A percentile compares a stretch with the other conserved stretches of the same genome.
phyloP scores from a whole-genome alignment of 192 early-diverging fungal genomes.

The Gamsiella multidivaricata region DNA sequence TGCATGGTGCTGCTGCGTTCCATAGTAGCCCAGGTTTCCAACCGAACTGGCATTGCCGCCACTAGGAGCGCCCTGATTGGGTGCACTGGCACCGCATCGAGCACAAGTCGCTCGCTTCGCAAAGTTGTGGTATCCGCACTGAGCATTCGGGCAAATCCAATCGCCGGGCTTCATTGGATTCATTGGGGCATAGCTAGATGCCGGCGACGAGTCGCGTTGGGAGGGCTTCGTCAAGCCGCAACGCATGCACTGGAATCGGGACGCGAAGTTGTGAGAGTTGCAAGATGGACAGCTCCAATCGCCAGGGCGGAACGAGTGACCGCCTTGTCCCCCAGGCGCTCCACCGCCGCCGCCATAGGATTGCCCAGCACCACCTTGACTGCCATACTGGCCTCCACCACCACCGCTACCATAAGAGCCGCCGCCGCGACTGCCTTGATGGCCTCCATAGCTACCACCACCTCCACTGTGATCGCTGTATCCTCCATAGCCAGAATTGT shows the following conservation, averaged over 20 bases:
- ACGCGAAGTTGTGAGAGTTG: constrained; percentile 76
- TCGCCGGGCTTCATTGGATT: constrained; percentile 58
- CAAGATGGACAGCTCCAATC: constrained; percentile 77
- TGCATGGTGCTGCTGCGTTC: constrained; percentile 39
- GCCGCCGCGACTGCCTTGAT: constrained; percentile 30
- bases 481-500: constrained; percentile 28
- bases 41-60: constrained; percentile 4
- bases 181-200: constrained; percentile 12
- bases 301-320: constrained; percentile 66
- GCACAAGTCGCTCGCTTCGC: constrained; percentile 59
- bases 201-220: constrained; percentile 33
- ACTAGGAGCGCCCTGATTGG: constrained; percentile 11
- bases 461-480: constrained; percentile 32
- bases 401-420: constrained; percentile 25
- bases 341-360: constrained; percentile 39
- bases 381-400: constrained; percentile 12
- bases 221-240: constrained; percentile 65
- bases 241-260: constrained; percentile 70
- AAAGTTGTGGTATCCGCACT: constrained; percentile 65
- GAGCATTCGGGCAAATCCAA: constrained; percentile 59
- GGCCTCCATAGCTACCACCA: constrained; percentile 27
- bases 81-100: constrained; percentile 49
- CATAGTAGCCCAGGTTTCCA: constrained; percentile 41
- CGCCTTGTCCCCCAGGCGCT: constrained; percentile 39
- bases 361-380: constrained; percentile 20